phyloP scores from a whole-genome alignment of 2,329 filamentous ascomycete species.

The Venturia asperata region DNA sequence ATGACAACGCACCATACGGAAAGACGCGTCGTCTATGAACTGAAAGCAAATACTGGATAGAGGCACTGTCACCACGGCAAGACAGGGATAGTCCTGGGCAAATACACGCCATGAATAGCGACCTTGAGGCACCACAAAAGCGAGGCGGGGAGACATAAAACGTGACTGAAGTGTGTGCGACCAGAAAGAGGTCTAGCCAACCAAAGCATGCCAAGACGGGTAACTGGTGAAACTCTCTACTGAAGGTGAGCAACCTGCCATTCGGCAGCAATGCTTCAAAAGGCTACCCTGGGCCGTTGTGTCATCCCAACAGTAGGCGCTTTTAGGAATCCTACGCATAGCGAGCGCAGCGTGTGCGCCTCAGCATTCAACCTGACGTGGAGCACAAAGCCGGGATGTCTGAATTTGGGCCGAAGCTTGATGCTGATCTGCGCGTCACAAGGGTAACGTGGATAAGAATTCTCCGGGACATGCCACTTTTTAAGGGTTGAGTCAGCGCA shows the following conservation, averaged over 20 bases:
- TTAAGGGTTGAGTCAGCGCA: not conserved
- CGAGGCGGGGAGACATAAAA: conserved; percentile 1
- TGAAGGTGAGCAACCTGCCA: not conserved
- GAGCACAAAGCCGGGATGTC: not conserved
- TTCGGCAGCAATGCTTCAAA: conserved; percentile 7
- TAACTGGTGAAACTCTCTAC: not conserved
- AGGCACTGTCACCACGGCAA: not conserved
- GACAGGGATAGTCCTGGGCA: not conserved
- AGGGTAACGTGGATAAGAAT: conserved; percentile 4
- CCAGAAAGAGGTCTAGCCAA: not conserved
- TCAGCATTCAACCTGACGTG: not conserved
- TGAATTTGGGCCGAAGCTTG: not conserved
- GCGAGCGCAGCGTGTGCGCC: not conserved
- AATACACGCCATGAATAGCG: conserved; percentile 8
- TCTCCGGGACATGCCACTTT: conserved; percentile 1
- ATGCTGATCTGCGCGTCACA: not conserved
- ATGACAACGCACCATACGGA: conserved; percentile 18
- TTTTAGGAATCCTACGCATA: not conserved
- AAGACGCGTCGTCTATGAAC: not conserved
- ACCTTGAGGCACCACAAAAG: conserved; percentile 6
- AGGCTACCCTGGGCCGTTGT: not conserved
- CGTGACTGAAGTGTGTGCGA: conserved; percentile 9
- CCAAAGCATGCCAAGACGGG: conserved; percentile 10
- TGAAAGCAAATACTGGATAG: conserved; percentile 11
- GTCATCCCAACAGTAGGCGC: not conserved